A percentile compares a stretch with the other conserved stretches of the same genome.
phyloP scores from a whole-genome alignment of 192 early-diverging fungal genomes.

The Gorgonomyces haynaldii region DNA sequence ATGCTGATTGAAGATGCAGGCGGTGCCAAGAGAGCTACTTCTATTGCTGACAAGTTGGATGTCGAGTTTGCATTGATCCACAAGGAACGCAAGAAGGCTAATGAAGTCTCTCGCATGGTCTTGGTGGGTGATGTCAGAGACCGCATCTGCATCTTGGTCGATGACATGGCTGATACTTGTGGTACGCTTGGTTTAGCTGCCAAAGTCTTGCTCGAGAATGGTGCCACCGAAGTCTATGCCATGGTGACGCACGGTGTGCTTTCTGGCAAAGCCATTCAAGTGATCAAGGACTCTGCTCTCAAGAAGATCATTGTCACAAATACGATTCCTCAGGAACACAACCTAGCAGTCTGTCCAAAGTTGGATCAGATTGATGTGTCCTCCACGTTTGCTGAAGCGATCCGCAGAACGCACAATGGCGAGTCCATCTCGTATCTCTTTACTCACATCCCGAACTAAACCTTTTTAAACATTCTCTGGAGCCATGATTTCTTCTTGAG shows the following conservation, averaged over 20 bases:
- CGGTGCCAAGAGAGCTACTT: constrained; percentile 83
- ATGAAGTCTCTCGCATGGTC: constrained; percentile 60
- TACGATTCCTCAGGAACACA: constrained; percentile 39
- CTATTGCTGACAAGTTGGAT: constrained; percentile 82
- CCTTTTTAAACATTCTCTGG: no score
- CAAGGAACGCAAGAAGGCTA: constrained; percentile 88
- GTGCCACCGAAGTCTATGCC: constrained; percentile 80
- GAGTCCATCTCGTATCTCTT: constrained; percentile 89
- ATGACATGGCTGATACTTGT: constrained; percentile 98
- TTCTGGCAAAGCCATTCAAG: constrained; percentile 56
- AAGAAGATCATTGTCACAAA: constrained; percentile 40
- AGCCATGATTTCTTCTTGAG: not conserved
- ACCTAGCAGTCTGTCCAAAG: constrained; percentile 24
- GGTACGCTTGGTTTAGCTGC: constrained; percentile 87
- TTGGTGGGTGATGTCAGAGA: constrained; percentile 90
- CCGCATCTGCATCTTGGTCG: constrained; percentile 85
- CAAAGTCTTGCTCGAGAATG: constrained; percentile 76
- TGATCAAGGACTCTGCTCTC: constrained; percentile 13
- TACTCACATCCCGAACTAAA: constrained; percentile 15
- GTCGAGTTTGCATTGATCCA: constrained; percentile 97
- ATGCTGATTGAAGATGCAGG: no score
- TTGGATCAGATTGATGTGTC: constrained; percentile 75
- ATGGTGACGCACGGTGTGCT: constrained; percentile 84
- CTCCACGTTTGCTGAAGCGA: constrained; percentile 84
- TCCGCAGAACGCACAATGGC: constrained; percentile 90